These are phyloP conservation scores for Astrephomene gubernaculifera DNA, from an alignment of 139 green algal species.

Conservation along the genomic window DNA sequence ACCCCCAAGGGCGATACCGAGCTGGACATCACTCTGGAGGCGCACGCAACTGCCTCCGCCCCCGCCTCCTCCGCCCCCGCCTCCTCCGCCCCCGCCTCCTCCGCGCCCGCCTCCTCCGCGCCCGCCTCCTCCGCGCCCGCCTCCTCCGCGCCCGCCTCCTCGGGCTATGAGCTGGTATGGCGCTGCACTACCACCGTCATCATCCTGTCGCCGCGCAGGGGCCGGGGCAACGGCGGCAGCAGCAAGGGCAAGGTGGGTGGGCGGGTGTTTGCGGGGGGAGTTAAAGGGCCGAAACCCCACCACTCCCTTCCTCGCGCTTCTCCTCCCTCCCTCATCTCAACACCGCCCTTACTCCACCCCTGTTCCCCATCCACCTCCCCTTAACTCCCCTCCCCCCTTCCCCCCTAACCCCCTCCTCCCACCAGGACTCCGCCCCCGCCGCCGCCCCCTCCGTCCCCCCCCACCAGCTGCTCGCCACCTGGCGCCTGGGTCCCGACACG, in stretches of 20 bases:
- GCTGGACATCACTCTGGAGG: slow-evolving; percentile 37
- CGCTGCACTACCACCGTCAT: slow-evolving; percentile 50
- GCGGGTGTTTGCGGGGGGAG: background rate
- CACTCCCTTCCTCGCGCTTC: no score
- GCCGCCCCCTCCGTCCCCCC: background rate
- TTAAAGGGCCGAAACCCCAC: no score
- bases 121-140: no score
- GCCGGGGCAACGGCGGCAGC: background rate
- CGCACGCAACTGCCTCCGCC: background rate
- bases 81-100: no score
- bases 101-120: no score
- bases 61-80: no score
- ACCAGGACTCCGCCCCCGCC: background rate
- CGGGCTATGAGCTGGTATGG: slow-evolving; percentile 57
- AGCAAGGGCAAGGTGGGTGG: background rate
- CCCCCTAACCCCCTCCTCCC: background rate
- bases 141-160: background rate
- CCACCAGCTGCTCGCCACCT: slow-evolving; percentile 35
- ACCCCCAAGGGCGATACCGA: slow-evolving; percentile 56
- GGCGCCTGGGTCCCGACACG: slow-evolving; percentile 47
- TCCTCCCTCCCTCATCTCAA: no score
- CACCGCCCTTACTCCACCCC: no score
- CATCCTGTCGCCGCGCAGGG: slow-evolving; percentile 48
- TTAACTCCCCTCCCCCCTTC: no score
- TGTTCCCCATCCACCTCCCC: no score